Evolutionary conservation across 257 asterid species (phyloP).

Genomic region (Nyctanthes arbortristis): DNA sequence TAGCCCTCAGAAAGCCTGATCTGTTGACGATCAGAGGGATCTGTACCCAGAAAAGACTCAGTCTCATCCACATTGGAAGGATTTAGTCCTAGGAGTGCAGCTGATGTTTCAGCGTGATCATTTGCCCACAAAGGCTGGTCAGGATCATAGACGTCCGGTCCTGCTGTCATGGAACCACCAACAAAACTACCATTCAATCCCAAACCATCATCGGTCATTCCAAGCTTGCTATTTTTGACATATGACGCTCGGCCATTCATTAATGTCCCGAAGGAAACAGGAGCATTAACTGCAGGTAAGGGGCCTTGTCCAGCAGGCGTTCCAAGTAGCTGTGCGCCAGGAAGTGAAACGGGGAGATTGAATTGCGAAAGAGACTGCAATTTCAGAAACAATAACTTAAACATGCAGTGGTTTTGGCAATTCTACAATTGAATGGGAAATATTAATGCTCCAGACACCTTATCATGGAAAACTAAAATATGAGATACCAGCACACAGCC

Average conservation of each 20-base stretch:
- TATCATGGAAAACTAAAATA: slow-evolving; percentile 13
- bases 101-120: slow-evolving; percentile 60
- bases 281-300: slow-evolving; percentile 40
- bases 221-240: slow-evolving; percentile 51
- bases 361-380: slow-evolving; percentile 83
- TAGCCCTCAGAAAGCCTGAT: slow-evolving; percentile 49
- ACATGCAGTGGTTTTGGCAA: slow-evolving; percentile 19
- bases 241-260: slow-evolving; percentile 49
- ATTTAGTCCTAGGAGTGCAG: slow-evolving; percentile 47
- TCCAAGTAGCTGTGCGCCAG: slow-evolving; percentile 62
- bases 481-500: neutral
- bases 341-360: slow-evolving; percentile 73
- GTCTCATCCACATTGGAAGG: slow-evolving; percentile 50
- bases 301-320: slow-evolving; percentile 56
- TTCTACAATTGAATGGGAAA: slow-evolving; percentile 10
- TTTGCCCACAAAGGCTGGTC: slow-evolving; percentile 94
- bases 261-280: slow-evolving; percentile 46
- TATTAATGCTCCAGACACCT: slow-evolving; percentile 7
- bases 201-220: slow-evolving; percentile 49
- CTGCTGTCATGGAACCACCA: slow-evolving; percentile 56
- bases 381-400: slow-evolving; percentile 28
- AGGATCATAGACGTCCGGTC: slow-evolving; percentile 89
- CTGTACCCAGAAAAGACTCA: slow-evolving; percentile 42
- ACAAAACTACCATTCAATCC: slow-evolving; percentile 48
- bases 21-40: slow-evolving; percentile 41